Base-by-base conservation (phyloP, 2,329 filamentous ascomycete species). In the Aplosporella prunicola region DNA sequence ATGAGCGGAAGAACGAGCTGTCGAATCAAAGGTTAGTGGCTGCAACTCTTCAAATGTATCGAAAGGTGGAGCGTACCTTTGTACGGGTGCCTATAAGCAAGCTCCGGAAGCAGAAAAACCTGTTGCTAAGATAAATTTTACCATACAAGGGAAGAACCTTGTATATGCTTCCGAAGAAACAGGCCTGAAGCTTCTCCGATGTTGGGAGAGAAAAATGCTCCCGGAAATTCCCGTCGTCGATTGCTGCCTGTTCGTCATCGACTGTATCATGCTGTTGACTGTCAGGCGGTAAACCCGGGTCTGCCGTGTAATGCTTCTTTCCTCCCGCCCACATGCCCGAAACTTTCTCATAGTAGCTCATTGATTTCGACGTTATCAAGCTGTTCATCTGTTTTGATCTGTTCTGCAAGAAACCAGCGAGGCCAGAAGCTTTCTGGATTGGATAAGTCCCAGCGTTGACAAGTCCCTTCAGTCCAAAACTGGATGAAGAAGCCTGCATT, bases 291-390 rank as follows among this genome's bases (percentile, higher is more conserved):
- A 74, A 66, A 8, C 79, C 69, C 10, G 84, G 77, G 15, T 72
- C 74, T 14, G 86, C 82, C 33, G 81, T 78, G 51, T 96, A 98
- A 59, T 96, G 89, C 51, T 81, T 87, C 49, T 81, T 80, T 9
- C 85, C 85, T 22, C 91, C 91, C 47, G 87, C 84, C 78, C 91
- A 91, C 83, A 96, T 96, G 24, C 87, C 89, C 0, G 89, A 93
- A 0, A 96, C 88, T 58, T 95, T 96, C 53, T 93, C 88, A 20
- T 94, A 81, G 54, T 96, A 96, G 2, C 86, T 87, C 79, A 94
- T 93, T 0, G 89, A 93, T 57, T 95, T 88, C 0, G 81, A 85
- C 5, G 89, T 84, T 30, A 96, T 64, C 7, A 93, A 64, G 18
- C 70, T 84, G 43, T 84, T 85, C 78, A 96, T 84, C 22, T 78